Evolutionary conservation across 164 flowering plant species (phyloP), one percentile per base, ranked within the genome.

Genomic region (Umbellularia californica): DNA sequence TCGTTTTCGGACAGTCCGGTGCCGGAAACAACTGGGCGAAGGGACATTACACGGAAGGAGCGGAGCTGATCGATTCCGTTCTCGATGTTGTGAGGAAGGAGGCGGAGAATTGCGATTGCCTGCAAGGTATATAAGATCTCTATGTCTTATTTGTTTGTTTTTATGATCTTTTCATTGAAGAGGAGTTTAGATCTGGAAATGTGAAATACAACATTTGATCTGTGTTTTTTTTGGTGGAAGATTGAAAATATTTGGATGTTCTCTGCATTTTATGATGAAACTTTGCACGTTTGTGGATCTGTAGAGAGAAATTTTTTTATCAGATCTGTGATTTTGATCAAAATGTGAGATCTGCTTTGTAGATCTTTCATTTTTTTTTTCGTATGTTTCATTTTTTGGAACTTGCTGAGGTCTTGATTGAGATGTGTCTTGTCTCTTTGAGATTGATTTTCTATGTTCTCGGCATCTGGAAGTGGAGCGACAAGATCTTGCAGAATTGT

Each of bases 11-110:
- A 10, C 74, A 71, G 65, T 71, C 74, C 20, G 74, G 74, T 27
- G 74, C 74, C 24, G 74, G 58, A 51, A 71, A 71, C 24, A 71
- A 71, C 74, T 71, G 74, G 74, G 65, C 74, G 7, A 71, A 52
- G 19, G 65, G 74, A 20, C 74, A 71, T 15, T 71, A 71, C 64
- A 71, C 64, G 12, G 74, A 58, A 51, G 74, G 74, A 25, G 65
- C 65, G 20, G 74, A 71, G 65, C 50, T 71, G 47, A 71, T 71
- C 35, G 74, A 71, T 51, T 24, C 65, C 19, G 74, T 71, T 30
- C 74, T 71, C 14, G 74, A 71, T 30, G 74, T 71, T 27, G 65
- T 58, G 33, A 28, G 47, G 20, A 71, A 71, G 65, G 74, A 71
- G 74, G 74, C 74, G 3, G 74, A 71, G 74, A 71, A 71, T 65